Percentiles rank a stretch among this genome's conserved stretches.
Evolutionary conservation across 2,329 filamentous ascomycete genomes (phyloP).

Genomic region (Fusarium brevicatenulatum): DNA sequence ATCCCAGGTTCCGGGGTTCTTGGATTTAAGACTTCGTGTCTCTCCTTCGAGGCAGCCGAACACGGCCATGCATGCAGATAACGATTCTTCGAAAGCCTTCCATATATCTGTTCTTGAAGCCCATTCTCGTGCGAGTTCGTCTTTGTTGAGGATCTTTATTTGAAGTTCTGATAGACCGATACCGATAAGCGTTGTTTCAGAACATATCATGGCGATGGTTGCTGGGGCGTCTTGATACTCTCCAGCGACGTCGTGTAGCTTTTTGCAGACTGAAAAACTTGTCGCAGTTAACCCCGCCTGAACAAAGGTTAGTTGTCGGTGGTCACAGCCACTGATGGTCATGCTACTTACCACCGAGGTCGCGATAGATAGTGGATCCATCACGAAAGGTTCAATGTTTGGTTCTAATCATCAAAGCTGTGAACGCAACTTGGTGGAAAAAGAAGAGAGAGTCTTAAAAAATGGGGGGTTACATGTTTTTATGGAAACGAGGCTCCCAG

Average conservation of each 20-base stretch:
- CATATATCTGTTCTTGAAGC: background rate
- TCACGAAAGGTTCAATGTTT: too few relatives aligned
- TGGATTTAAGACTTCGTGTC: background rate
- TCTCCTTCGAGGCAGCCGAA: conserved; percentile 11
- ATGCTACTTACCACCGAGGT: conserved; percentile 8
- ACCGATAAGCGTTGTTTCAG: background rate
- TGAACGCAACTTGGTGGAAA: too few relatives aligned
- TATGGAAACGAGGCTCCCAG: background rate
- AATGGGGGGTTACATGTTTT: background rate
- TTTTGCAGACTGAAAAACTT: conserved; percentile 3
- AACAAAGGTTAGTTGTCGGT: too few relatives aligned
- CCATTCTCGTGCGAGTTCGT: background rate
- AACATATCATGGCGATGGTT: conserved; percentile 1
- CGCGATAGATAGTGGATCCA: conserved; percentile 13
- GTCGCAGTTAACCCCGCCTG: conserved; percentile 15
- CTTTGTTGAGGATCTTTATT: background rate
- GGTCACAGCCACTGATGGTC: too few relatives aligned
- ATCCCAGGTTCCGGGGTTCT: background rate
- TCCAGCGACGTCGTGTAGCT: background rate
- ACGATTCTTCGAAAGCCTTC: too few relatives aligned
- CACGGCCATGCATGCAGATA: conserved; percentile 2
- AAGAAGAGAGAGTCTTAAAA: fast-evolving
- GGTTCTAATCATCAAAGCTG: too few relatives aligned
- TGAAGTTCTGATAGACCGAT: conserved; percentile 12
- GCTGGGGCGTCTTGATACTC: background rate